Evolutionary conservation across 768 basidiomycete species (phyloP), one percentile per base, ranked within the genome.

Genomic region (Albatrellus ellisii): DNA sequence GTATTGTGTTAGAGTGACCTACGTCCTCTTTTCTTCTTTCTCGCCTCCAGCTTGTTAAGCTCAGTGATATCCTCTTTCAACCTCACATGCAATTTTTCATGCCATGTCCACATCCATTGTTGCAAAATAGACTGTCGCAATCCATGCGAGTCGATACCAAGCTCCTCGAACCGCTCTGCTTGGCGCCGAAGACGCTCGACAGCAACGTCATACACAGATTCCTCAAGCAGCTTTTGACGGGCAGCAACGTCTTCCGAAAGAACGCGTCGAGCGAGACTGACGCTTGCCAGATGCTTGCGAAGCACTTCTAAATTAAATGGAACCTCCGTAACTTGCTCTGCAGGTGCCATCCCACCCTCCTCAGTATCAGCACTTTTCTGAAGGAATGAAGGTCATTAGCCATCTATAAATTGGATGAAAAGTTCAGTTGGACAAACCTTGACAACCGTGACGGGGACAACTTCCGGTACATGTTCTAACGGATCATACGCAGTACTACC

Each of bases 101-200:
- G 81, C 89, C 89, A 94, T 6, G 73, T 63, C 80, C 82, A 88
- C 84, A 94, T 87, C 82, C 81, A 83, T 29, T 61, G 58, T 49
- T 78, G 76, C 20, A 92, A 62, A 48, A 75, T 69, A 12, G 62
- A 61, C 22, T 64, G 59, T 33, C 63, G 64, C 40, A 76, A 60
- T 7, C 62, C 60, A 15, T 59, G 60, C 45, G 62, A 65, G 21
- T 58, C 68, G 18, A 86, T 50, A 11, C 79, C 79, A 14, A 81
- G 64, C 22, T 69, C 62, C 4, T 72, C 66, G 39, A 88, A 69
- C 1, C 68, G 38, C 43, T 78, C 68, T 7, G 69, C 61, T 52
- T 87, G 74, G 42, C 77, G 73, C 55, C 72, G 67, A 46, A 85
- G 64, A 8, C 83, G 75, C 51, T 77, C 73, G 2, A 75, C 67